phyloP scores from a whole-genome alignment of 202 grass and related monocot species.

The Digitaria exilis region DNA sequence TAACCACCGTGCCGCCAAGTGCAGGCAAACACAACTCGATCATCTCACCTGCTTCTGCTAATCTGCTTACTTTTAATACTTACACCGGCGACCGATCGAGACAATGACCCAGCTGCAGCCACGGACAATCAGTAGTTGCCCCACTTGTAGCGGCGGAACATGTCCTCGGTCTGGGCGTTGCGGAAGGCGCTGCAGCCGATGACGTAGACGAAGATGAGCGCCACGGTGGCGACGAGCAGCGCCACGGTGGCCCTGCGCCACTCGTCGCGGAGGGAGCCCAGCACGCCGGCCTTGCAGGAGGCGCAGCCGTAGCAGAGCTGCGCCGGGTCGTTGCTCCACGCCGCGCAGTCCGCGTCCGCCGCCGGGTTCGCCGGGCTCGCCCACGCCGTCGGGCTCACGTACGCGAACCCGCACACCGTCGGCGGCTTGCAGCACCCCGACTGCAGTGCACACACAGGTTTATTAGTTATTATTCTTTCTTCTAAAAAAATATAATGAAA shows the following conservation, averaged over 20 bases:
- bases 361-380: conserved; percentile 55
- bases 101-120: no score
- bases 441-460: conserved; percentile 10
- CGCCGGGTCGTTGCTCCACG: conserved; percentile 75
- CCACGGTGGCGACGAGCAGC: conserved; percentile 64
- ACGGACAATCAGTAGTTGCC: conserved; percentile 8
- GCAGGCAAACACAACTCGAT: no score
- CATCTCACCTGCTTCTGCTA: no score
- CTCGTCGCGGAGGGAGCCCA: conserved; percentile 60
- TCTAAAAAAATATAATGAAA: no score
- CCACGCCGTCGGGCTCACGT: conserved; percentile 74
- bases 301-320: conserved; percentile 75
- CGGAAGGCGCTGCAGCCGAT: conserved; percentile 85
- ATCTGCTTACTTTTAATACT: neutral
- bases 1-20: no score
- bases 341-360: conserved; percentile 62
- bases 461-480: no score
- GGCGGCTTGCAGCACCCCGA: conserved; percentile 91
- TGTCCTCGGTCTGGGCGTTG: conserved; percentile 79
- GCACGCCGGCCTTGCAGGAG: conserved; percentile 78
- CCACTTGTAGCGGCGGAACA: conserved; percentile 84
- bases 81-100: neutral
- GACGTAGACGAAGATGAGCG: conserved; percentile 76
- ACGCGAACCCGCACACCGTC: conserved; percentile 68
- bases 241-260: conserved; percentile 72